A percentile compares a stretch with the other conserved stretches of the same genome.
These are phyloP conservation scores for Penicillium goetzii DNA, from an alignment of 495 filamentous ascomycete species.

Conservation along the genomic window DNA sequence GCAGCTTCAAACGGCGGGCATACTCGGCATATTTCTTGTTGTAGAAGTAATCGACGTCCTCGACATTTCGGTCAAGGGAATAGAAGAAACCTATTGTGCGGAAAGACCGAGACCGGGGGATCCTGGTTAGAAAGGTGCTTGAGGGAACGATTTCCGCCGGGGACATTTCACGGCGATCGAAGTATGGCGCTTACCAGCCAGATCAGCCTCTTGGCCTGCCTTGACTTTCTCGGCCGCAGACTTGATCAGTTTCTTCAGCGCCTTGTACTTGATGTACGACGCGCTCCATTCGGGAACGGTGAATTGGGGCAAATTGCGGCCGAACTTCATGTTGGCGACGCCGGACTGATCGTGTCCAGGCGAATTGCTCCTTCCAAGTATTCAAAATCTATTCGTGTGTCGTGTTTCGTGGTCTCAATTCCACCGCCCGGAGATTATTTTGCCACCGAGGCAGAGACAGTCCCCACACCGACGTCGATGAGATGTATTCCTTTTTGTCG, in stretches of 20 bases:
- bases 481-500: constrained; percentile 4
- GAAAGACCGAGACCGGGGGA: constrained; percentile 11
- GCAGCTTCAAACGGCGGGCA: constrained; percentile 76
- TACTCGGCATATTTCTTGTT: constrained; percentile 90
- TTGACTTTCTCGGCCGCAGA: constrained; percentile 63
- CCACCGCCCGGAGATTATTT: constrained; percentile 8
- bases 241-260: constrained; percentile 93
- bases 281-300: constrained; percentile 96
- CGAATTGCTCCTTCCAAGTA: background rate
- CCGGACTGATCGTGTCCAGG: background rate
- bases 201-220: constrained; percentile 73
- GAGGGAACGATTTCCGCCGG: background rate
- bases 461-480: constrained; percentile 7
- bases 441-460: constrained; percentile 9
- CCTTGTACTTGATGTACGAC: constrained; percentile 95
- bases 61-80: constrained; percentile 91
- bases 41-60: constrained; percentile 93
- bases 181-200: constrained; percentile 62
- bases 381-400: background rate
- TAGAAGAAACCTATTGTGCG: constrained; percentile 80
- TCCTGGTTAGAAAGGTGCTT: constrained; percentile 22
- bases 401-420: constrained; percentile 5
- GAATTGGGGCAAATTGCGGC: constrained; percentile 81
- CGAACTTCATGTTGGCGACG: constrained; percentile 72
- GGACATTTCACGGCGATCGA: background rate